A percentile compares a stretch with the other conserved stretches of the same genome.
phyloP scores from a whole-genome alignment of 2,329 filamentous ascomycete genomes.

The Rugonectria rugulosa region DNA sequence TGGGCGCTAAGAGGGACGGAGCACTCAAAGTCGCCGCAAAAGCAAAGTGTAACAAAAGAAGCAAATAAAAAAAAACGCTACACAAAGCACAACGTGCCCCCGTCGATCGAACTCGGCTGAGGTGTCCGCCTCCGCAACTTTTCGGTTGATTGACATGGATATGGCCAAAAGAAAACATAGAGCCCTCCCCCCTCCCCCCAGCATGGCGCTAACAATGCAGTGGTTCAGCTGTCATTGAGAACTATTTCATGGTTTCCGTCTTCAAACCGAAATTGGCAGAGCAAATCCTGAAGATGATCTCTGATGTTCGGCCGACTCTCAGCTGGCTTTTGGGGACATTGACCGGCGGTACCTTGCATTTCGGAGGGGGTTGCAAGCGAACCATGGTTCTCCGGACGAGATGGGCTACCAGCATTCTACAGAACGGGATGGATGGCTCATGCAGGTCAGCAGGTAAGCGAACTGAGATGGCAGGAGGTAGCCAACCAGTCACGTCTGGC shows the following conservation, averaged over 20 bases:
- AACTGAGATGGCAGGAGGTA: constrained; percentile 9
- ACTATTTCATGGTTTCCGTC: background rate
- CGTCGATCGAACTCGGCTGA: background rate
- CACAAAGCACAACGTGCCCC: background rate
- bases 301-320: background rate
- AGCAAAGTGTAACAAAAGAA: constrained; percentile 14
- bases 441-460: constrained; percentile 23
- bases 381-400: background rate
- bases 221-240: background rate
- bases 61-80: background rate
- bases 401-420: constrained; percentile 9
- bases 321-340: background rate
- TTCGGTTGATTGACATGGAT: background rate
- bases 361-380: constrained; percentile 3
- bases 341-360: constrained; percentile 24
- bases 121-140: background rate
- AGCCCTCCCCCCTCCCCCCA: no score
- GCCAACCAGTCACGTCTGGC: constrained; percentile 9
- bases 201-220: background rate
- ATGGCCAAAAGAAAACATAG: background rate
- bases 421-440: constrained; percentile 20
- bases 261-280: background rate
- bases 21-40: constrained; percentile 19
- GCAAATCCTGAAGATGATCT: background rate
- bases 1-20: constrained; percentile 14